Conservation (phyloP, 345 rosid genomes). For the Bruguiera parviflora region DNA sequence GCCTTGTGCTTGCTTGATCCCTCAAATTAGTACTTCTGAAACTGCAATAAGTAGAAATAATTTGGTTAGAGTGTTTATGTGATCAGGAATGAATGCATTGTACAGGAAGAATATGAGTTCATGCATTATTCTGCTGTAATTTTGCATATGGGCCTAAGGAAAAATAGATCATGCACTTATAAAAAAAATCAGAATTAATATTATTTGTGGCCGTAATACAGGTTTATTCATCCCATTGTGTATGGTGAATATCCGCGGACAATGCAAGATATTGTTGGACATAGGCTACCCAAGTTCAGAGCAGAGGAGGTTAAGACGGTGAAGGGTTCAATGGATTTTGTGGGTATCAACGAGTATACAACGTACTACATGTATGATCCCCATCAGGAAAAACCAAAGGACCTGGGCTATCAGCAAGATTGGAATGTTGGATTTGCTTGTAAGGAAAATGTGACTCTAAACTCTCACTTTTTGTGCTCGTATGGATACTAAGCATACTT, state of each 20-base stretch:
- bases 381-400: slow-evolving; percentile 40
- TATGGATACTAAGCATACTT: slow-evolving; percentile 1
- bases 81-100: no score
- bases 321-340: slow-evolving; percentile 83
- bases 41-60: no score
- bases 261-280: slow-evolving; percentile 68
- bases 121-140: no score
- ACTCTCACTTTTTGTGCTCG: not conserved
- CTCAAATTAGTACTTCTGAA: no score
- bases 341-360: slow-evolving; percentile 91
- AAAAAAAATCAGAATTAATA: no score
- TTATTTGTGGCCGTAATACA: slow-evolving; percentile 9
- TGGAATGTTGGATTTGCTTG: slow-evolving; percentile 80
- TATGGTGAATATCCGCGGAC: slow-evolving; percentile 92
- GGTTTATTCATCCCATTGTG: slow-evolving; percentile 91
- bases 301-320: slow-evolving; percentile 71
- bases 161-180: no score
- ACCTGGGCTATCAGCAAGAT: slow-evolving; percentile 79
- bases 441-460: slow-evolving; percentile 32
- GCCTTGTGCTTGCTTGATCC: no score
- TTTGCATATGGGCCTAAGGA: no score
- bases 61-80: no score
- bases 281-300: slow-evolving; percentile 80
- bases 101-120: no score
- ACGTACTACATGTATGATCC: slow-evolving; percentile 68